Evolutionary conservation across 1,284 basidiomycete genomes (phyloP).

Genomic region (Rhodotorula sp.): DNA sequence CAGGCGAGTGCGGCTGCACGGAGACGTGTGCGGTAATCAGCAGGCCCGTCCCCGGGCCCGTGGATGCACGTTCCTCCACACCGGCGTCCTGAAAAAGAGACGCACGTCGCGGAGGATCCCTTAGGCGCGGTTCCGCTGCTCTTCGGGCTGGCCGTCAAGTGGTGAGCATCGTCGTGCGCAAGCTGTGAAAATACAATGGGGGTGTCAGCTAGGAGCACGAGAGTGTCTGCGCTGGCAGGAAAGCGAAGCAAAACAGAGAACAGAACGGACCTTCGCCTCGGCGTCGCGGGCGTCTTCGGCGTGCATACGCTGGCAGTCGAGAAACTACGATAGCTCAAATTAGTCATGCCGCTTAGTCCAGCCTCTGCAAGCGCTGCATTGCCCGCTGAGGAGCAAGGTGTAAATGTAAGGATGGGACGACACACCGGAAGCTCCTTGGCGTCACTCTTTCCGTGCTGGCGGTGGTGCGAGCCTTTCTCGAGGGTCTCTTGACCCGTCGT

Average conservation of each 20-base stretch:
- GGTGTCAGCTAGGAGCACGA: fast-evolving
- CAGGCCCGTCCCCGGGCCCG: too few relatives aligned
- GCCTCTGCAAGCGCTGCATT: neutral
- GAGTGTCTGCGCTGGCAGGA: neutral
- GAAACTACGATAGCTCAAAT: neutral
- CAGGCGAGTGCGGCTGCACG: constrained; percentile 10
- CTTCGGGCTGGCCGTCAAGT: constrained; percentile 4
- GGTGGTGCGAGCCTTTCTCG: neutral
- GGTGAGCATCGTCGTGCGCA: constrained; percentile 10
- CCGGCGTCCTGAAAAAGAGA: neutral
- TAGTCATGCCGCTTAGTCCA: too few relatives aligned
- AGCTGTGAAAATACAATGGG: neutral
- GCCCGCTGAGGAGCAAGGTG: neutral
- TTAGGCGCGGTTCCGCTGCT: neutral
- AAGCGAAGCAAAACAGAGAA: neutral
- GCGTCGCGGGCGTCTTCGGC: neutral
- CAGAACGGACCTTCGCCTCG: neutral
- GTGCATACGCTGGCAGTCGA: constrained; percentile 3
- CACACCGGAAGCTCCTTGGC: neutral
- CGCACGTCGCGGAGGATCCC: constrained; percentile 8
- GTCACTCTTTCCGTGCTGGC: neutral
- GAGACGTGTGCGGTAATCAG: too few relatives aligned
- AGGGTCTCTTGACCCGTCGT: too few relatives aligned
- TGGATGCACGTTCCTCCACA: too few relatives aligned
- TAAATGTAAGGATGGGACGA: neutral